Conservation (phyloP, 2,329 filamentous ascomycete species). For the Penicillium sp. region DNA sequence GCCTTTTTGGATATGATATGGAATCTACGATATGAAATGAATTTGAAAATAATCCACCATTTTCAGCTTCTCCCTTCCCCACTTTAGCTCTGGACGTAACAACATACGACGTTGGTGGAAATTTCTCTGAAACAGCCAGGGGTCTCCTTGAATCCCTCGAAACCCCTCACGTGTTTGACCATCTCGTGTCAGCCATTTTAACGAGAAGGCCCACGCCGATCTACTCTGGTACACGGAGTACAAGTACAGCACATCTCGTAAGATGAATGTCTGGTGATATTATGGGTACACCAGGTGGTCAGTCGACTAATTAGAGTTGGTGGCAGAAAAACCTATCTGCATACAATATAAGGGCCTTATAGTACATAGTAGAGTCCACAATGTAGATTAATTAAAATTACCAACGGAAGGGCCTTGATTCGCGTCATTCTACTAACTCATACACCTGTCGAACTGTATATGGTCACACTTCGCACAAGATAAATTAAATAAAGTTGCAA, state of each 20-base stretch:
- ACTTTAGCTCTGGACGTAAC: not conserved
- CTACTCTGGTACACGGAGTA: not conserved
- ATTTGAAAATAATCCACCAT: not conserved
- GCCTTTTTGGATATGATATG: conserved; percentile 5
- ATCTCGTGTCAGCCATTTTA: not conserved
- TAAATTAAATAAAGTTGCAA: no score
- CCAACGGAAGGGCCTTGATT: not conserved
- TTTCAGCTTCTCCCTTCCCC: not conserved
- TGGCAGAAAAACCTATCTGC: not conserved
- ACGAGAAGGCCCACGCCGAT: not conserved
- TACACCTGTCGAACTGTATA: no score
- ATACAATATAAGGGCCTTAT: not conserved
- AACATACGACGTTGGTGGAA: not conserved
- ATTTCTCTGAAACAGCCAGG: not conserved
- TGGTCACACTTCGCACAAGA: no score
- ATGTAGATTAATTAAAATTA: not conserved
- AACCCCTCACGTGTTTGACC: not conserved
- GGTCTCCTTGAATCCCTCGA: not conserved
- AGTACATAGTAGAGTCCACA: not conserved
- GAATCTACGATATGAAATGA: no score
- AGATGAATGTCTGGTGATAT: no score
- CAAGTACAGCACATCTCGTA: no score
- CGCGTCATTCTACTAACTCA: not conserved
- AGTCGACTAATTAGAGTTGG: not conserved
- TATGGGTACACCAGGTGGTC: no score